phyloP scores from a whole-genome alignment of 2,329 filamentous ascomycete species.

The Didymella lethalis region DNA sequence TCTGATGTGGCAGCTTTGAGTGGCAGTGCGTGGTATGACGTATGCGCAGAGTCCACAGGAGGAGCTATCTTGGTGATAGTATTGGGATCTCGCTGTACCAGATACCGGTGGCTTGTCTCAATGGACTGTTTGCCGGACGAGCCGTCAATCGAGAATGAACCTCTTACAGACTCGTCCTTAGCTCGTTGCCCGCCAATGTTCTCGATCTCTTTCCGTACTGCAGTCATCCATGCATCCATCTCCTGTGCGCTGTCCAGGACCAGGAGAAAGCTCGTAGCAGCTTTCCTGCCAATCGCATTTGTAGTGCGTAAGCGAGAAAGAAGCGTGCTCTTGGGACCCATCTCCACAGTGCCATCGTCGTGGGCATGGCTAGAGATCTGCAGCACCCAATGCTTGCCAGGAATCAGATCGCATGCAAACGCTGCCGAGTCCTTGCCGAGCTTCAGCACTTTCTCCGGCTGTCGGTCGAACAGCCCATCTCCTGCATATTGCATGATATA shows the following conservation, averaged over 20 bases:
- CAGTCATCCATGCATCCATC: conserved; percentile 78
- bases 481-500: conserved; percentile 77
- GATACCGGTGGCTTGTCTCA: conserved; percentile 50
- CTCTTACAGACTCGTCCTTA: conserved; percentile 39
- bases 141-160: conserved; percentile 42
- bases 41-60: conserved; percentile 48
- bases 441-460: conserved; percentile 77
- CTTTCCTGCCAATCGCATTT: conserved; percentile 61
- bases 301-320: conserved; percentile 71
- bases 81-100: conserved; percentile 46
- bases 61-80: conserved; percentile 39
- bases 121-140: conserved; percentile 32
- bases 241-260: conserved; percentile 76
- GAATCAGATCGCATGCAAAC: conserved; percentile 81
- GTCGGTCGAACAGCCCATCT: conserved; percentile 72
- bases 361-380: conserved; percentile 75
- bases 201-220: conserved; percentile 74
- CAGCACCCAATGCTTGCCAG: conserved; percentile 80
- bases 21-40: conserved; percentile 41
- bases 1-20: conserved; percentile 43
- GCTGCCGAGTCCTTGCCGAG: conserved; percentile 78
- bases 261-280: conserved; percentile 71
- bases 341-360: conserved; percentile 60
- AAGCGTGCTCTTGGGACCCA: conserved; percentile 63
- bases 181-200: conserved; percentile 70